A percentile compares a stretch with the other conserved stretches of the same genome.
Conservation (phyloP, 345 rosid species). For the Arabis alpina region DNA sequence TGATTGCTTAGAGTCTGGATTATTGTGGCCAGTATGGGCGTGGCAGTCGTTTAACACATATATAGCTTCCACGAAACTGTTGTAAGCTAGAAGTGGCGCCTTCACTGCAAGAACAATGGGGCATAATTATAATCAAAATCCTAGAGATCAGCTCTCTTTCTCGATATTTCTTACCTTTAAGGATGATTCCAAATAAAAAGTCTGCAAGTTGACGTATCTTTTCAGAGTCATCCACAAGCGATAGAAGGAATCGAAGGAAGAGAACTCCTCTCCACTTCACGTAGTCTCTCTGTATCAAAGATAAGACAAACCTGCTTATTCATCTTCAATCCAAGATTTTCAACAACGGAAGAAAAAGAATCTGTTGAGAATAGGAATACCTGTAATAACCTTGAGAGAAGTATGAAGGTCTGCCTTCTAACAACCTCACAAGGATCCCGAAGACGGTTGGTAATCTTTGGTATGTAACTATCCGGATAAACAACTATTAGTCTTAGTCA, state of each 20-base stretch:
- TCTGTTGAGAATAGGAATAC: slow-evolving; percentile 45
- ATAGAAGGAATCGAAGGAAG: slow-evolving; percentile 81
- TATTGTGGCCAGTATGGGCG: slow-evolving; percentile 57
- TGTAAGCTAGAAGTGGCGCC: slow-evolving; percentile 95
- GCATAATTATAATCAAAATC: slow-evolving; percentile 26
- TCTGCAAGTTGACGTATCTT: slow-evolving; percentile 89
- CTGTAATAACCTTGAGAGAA: slow-evolving; percentile 94
- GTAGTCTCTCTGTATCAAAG: slow-evolving; percentile 76
- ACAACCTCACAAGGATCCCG: slow-evolving; percentile 90
- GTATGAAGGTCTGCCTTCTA: slow-evolving; percentile 88
- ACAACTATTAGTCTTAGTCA: slow-evolving; percentile 31
- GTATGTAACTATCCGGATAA: slow-evolving; percentile 66
- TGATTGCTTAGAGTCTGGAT: slow-evolving; percentile 55
- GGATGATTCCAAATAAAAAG: slow-evolving; percentile 83
- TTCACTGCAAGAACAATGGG: slow-evolving; percentile 57
- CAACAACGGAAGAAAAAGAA: background rate
- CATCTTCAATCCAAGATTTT: background rate
- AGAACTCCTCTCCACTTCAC: slow-evolving; percentile 97
- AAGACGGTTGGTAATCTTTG: slow-evolving; percentile 82
- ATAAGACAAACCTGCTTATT: slow-evolving; percentile 23
- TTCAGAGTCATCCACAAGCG: slow-evolving; percentile 92
- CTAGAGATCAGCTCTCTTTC: slow-evolving; percentile 2
- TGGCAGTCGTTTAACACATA: slow-evolving; percentile 84
- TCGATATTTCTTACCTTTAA: slow-evolving; percentile 61
- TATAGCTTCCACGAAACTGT: slow-evolving; percentile 94